Base-by-base conservation (phyloP, 306 rosid genomes). In the Castanopsis chinensis region DNA sequence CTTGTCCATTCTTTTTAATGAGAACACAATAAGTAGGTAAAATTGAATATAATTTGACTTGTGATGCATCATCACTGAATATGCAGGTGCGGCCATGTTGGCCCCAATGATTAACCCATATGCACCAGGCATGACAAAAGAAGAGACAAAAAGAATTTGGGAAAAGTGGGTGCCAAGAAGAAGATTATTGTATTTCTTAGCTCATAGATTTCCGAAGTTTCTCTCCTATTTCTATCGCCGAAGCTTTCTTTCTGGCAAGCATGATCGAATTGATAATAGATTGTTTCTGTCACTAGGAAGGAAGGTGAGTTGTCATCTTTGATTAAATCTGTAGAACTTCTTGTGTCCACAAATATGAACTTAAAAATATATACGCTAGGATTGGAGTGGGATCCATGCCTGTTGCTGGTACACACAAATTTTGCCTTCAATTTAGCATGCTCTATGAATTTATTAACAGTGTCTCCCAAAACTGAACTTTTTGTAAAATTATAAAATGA, bases 51-150 rank as follows among this genome's bases (percentile, higher is more conserved):
- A 72, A 53, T 75, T 54, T 74, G 69, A 64, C 70, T 64, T 79
- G 7, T 73, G 41, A 76, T 85, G 18, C 60, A n/a, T 73, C 73
- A 65, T 80, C 74, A 35, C 65, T 78, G 68, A 80, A 79, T 75
- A 78, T 83, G 76, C 93, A 95, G 99, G 98, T 83, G 93, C 97
- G 28, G 90, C 90, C 45, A 85, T 95, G 92, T 78, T 95, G 69
- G 92, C 94, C 83, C 97, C 99, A 51, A 86, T 89, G 89, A 74
- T 89, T 77, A 95, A 90, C 82, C 99, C 99, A 43, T 95, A 90
- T 70, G 94, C 91, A 9, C 83, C 82, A 15, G 80, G 76, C 86
- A 91, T 95, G 98, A 85, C 86, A 72, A 91, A 88, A 80, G 97
- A 90, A 73, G 99, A 93, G 87, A 84, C 74, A 85, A 87, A 79